phyloP scores from a whole-genome alignment of 139 green algal genomes.

The Chlorella sp. region DNA sequence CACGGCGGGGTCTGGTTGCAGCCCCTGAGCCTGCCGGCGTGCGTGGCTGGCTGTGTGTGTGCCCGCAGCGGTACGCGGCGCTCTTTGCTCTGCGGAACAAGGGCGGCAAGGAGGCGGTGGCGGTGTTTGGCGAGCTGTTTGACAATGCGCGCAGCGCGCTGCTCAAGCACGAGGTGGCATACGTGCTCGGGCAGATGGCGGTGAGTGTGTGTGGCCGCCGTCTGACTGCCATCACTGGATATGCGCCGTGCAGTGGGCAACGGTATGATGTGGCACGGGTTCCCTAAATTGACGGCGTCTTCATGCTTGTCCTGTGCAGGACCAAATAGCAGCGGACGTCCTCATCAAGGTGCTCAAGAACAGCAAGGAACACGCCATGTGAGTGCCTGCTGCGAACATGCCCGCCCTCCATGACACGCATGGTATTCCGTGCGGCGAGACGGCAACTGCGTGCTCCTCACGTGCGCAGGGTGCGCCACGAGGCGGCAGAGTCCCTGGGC shows the following conservation, averaged over 20 bases:
- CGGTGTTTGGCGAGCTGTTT: conserved; percentile 62
- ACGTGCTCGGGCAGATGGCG: conserved; percentile 94
- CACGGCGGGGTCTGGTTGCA: too few species aligned
- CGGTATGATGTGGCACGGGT: too few species aligned
- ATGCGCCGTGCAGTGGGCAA: too few species aligned
- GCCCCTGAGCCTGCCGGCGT: too few species aligned
- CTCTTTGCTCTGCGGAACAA: conserved; percentile 95
- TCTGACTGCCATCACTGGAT: too few species aligned
- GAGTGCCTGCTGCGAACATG: conserved; percentile 6
- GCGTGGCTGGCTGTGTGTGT: too few species aligned
- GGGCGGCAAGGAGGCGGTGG: conserved; percentile 69
- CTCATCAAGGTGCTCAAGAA: conserved; percentile 61
- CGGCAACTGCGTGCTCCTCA: too few species aligned
- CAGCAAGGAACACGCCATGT: conserved; percentile 82
- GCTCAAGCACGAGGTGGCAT: conserved; percentile 94
- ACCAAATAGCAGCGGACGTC: conserved; percentile 40
- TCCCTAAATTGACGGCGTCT: too few species aligned
- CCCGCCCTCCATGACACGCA: too few species aligned
- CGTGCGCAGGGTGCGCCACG: conserved; percentile 84
- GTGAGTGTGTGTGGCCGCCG: too few species aligned
- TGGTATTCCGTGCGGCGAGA: too few species aligned
- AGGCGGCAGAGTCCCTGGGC: conserved; percentile 95
- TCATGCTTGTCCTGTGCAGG: too few species aligned
- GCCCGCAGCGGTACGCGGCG: conserved; percentile 72
- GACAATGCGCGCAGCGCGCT: conserved; percentile 46